Percentiles rank a stretch among this genome's conserved stretches.
phyloP scores from a whole-genome alignment of 352 stramenopile genomes.

The Pythium dissotocum region DNA sequence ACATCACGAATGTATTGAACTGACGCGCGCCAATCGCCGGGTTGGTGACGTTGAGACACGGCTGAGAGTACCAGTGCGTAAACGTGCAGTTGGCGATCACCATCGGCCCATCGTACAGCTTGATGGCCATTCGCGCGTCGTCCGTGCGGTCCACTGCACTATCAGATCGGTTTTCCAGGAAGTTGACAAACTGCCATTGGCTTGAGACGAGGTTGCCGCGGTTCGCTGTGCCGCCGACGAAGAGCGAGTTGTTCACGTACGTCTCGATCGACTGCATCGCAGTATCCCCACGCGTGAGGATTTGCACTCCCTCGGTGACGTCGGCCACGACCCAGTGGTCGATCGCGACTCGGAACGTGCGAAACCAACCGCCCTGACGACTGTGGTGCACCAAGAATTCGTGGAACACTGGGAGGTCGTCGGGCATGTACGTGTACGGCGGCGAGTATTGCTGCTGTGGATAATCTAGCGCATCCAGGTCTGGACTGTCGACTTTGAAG shows the following conservation, averaged over 20 bases:
- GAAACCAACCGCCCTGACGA: slow-evolving; percentile 42
- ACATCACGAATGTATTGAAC: slow-evolving; percentile 44
- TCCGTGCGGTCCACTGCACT: slow-evolving; percentile 33
- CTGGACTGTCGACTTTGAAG: slow-evolving; percentile 37
- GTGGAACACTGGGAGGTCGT: slow-evolving; percentile 30
- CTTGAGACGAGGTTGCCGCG: slow-evolving; percentile 39
- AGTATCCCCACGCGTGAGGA: slow-evolving; percentile 40
- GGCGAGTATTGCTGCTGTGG: slow-evolving; percentile 33
- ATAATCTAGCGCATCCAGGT: slow-evolving; percentile 32
- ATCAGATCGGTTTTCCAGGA: slow-evolving; percentile 38
- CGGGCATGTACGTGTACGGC: slow-evolving; percentile 35
- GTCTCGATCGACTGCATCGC: slow-evolving; percentile 28
- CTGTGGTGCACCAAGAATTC: slow-evolving; percentile 39
- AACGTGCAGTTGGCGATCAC: slow-evolving; percentile 40
- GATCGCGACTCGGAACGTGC: slow-evolving; percentile 31
- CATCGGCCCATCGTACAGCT: slow-evolving; percentile 41
- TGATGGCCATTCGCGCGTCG: slow-evolving; percentile 36
- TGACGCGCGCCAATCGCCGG: slow-evolving; percentile 35
- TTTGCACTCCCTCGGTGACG: slow-evolving; percentile 39
- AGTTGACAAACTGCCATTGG: slow-evolving; percentile 40
- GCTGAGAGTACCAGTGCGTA: slow-evolving; percentile 37
- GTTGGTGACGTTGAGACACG: slow-evolving; percentile 42
- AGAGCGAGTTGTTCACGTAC: slow-evolving; percentile 38
- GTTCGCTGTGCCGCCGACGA: slow-evolving; percentile 40
- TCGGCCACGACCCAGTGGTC: slow-evolving; percentile 40